phyloP scores from a whole-genome alignment of 208 protist genomes.

The Vickermania ingenoplastis region DNA sequence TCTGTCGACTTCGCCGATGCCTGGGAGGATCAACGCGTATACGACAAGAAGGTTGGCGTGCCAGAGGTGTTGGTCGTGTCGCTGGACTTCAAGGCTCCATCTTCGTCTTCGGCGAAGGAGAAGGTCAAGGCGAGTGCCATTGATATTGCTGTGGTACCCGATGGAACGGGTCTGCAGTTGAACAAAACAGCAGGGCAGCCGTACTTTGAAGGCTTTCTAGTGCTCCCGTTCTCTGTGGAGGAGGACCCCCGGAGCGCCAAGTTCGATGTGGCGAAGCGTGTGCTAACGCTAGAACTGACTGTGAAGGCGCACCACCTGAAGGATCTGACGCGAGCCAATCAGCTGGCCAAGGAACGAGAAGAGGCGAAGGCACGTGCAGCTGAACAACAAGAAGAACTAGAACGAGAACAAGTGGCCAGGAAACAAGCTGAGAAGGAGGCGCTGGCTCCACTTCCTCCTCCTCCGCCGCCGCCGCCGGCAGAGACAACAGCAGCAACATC shows the following conservation, averaged over 20 bases:
- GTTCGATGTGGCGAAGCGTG: slow-evolving; percentile 36
- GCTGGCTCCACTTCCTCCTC: too few species aligned
- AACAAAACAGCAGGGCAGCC: slow-evolving; percentile 23
- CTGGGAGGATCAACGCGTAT: slow-evolving; percentile 60
- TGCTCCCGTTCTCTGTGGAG: slow-evolving; percentile 74
- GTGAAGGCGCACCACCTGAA: slow-evolving; percentile 36
- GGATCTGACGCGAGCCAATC: slow-evolving; percentile 5
- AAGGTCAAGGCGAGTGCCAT: slow-evolving; percentile 29
- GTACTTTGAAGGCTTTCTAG: slow-evolving; percentile 44
- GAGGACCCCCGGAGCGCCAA: slow-evolving; percentile 41
- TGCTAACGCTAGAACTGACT: slow-evolving; percentile 60
- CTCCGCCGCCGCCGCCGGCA: too few species aligned
- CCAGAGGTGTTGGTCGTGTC: slow-evolving; percentile 72
- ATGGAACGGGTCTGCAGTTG: slow-evolving; percentile 45
- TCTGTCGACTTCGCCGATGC: slow-evolving; percentile 65
- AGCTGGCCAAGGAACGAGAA: background rate
- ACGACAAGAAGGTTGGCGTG: slow-evolving; percentile 64
- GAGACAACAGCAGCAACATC: too few species aligned
- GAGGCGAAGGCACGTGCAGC: too few species aligned
- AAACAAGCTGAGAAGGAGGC: too few species aligned
- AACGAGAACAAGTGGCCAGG: too few species aligned
- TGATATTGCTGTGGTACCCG: slow-evolving; percentile 44
- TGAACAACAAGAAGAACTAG: too few species aligned
- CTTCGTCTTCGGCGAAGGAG: slow-evolving; percentile 8
- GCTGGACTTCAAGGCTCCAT: slow-evolving; percentile 35